Percentiles rank a stretch among this genome's conserved stretches.
phyloP scores from a whole-genome alignment of 2,329 filamentous ascomycete genomes.

The Cladosporium sp. region DNA sequence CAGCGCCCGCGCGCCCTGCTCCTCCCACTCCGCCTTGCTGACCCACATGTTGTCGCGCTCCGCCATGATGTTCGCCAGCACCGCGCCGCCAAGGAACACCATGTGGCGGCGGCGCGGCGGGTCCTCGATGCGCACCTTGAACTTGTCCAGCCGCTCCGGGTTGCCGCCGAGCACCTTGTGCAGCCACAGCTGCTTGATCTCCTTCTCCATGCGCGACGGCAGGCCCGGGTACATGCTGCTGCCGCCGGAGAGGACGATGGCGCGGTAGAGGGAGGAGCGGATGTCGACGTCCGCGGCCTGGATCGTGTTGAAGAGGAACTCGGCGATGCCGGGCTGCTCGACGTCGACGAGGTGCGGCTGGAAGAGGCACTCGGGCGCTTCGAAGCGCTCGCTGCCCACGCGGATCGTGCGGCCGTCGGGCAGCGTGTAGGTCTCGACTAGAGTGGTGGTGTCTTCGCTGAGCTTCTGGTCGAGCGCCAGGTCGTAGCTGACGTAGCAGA shows the following conservation, averaged over 20 bases:
- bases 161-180: conserved; percentile 85
- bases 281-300: conserved; percentile 94
- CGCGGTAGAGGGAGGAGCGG: conserved; percentile 88
- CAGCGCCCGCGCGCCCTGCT: conserved; percentile 75
- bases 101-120: conserved; percentile 93
- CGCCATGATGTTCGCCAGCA: conserved; percentile 97
- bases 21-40: conserved; percentile 91
- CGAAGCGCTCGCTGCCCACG: conserved; percentile 93
- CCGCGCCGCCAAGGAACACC: conserved; percentile 97
- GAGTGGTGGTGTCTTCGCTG: conserved; percentile 92
- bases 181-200: conserved; percentile 97
- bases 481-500: conserved; percentile 98
- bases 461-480: conserved; percentile 92
- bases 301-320: conserved; percentile 98
- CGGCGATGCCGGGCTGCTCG: conserved; percentile 92
- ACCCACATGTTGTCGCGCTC: conserved; percentile 99
- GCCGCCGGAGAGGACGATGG: conserved; percentile 90
- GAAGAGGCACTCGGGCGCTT: conserved; percentile 96
- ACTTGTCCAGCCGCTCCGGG: conserved; percentile 90
- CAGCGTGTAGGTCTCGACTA: conserved; percentile 95
- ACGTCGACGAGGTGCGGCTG: conserved; percentile 97
- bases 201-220: conserved; percentile 92
- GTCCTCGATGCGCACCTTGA: conserved; percentile 99
- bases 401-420: conserved; percentile 94
- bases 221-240: conserved; percentile 99